phyloP scores from a whole-genome alignment of 768 basidiomycete genomes.

The Baorangia bicolor region DNA sequence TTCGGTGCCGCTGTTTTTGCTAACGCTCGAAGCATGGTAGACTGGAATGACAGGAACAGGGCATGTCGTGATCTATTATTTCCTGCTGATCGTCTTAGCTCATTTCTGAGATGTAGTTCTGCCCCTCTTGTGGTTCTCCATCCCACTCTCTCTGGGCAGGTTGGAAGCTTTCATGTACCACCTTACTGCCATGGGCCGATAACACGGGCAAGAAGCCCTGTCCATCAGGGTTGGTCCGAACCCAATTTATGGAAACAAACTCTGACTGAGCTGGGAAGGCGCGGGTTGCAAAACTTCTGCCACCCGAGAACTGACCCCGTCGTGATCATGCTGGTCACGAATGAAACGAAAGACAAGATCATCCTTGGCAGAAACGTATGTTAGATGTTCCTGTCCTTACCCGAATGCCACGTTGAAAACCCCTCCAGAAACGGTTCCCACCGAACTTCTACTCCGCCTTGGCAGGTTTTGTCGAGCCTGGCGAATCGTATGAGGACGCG shows the following conservation, averaged over 20 bases:
- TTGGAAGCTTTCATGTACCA: constrained; percentile 87
- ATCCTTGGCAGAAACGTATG: constrained; percentile 84
- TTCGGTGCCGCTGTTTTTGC: constrained; percentile 79
- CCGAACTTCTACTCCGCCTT: constrained; percentile 81
- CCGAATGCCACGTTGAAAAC: background rate
- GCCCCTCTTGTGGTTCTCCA: constrained; percentile 80
- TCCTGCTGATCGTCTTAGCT: background rate
- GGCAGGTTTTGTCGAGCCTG: constrained; percentile 93
- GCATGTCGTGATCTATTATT: constrained; percentile 35
- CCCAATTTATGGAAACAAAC: background rate
- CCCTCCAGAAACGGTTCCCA: constrained; percentile 58
- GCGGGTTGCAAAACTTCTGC: constrained; percentile 83
- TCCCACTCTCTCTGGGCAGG: constrained; percentile 91
- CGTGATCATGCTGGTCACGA: constrained; percentile 86
- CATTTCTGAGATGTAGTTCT: constrained; percentile 57
- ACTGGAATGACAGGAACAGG: constrained; percentile 93
- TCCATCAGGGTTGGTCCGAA: constrained; percentile 59
- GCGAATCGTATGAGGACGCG: constrained; percentile 92
- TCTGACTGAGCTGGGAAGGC: constrained; percentile 42
- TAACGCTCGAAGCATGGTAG: constrained; percentile 74
- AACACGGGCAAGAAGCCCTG: constrained; percentile 64
- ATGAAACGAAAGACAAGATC: constrained; percentile 77
- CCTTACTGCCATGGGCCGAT: constrained; percentile 73
- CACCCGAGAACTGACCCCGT: constrained; percentile 86
- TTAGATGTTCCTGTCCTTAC: constrained; percentile 1